Evolutionary conservation across 805 yeast genomes (phyloP), one percentile per base, ranked within the genome.

Genomic region (Myxozyma monticola): DNA sequence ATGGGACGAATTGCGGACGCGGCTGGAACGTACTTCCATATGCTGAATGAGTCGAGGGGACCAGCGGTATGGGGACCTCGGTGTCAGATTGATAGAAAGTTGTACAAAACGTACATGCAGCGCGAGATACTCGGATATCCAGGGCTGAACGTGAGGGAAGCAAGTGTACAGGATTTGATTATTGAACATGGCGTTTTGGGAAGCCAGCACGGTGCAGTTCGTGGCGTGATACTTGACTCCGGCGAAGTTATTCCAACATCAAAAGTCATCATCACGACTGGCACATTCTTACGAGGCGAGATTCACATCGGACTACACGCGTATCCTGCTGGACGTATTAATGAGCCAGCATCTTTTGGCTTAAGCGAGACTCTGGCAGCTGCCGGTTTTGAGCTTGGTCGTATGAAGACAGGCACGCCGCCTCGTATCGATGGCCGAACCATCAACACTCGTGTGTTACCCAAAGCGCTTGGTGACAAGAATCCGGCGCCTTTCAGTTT

Each of bases 51-150:
- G 39, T 84, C 95, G 1, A 79, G 88, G 57, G 99, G 99, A 1
- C 86, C 95, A 0, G 99, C 99, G 0, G 98, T 91, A 1, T 95
- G 97, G 88, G 98, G 99, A 0, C 97, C 96, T 6, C 71, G 99
- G 52, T 96, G 96, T 0, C 99, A 93, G 69, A 91, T 93, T 26
- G 99, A 93, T 67, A 73, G 99, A 57, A 72, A 79, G 38, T 75
- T 91, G 1, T 93, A 93, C 65, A 70, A 84, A 60, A 62, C 66
- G 14, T 89, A 86, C 62, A 89, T 93, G 97, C 96, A 87, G 63
- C 61, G 68, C 2, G 82, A 74, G 49, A 72, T 93, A 20, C 64
- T 68, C 35, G 66, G 69, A 54, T 71, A 69, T 47, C 71, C 73
- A 8, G 79, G 84, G 51, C 72, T 89, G 53, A 68, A 71, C 7